Percentiles rank a stretch among this genome's conserved stretches.
These are phyloP conservation scores for Neoboletus brunneissimus DNA, from an alignment of 768 basidiomycete genomes.

Conservation along the genomic window DNA sequence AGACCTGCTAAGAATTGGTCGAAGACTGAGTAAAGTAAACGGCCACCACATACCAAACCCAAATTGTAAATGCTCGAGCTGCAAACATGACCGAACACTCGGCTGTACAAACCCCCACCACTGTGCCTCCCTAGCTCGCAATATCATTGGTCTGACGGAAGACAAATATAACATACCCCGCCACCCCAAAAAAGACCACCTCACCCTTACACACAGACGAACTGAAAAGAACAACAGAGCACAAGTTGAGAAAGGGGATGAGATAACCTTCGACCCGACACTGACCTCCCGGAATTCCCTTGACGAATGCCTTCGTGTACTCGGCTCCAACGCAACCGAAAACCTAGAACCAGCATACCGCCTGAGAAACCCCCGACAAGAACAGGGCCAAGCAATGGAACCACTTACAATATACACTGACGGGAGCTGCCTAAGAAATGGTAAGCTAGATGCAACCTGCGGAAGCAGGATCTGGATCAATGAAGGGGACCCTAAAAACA, in stretches of 20 bases:
- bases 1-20: background rate
- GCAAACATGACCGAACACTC: background rate
- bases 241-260: background rate
- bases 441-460: background rate
- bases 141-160: background rate
- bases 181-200: background rate
- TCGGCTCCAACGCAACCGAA: background rate
- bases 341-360: background rate
- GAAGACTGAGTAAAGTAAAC: background rate
- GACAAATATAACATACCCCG: background rate
- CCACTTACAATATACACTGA: background rate
- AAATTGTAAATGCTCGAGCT: background rate
- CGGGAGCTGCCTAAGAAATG: background rate
- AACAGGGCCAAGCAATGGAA: background rate
- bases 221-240: background rate
- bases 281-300: background rate
- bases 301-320: background rate
- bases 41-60: background rate
- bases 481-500: background rate
- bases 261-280: background rate
- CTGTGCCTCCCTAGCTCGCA: fast-evolving
- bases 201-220: background rate
- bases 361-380: background rate
- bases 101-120: background rate
- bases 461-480: background rate